Percentiles rank a stretch among this genome's conserved stretches.
Evolutionary conservation across 768 basidiomycete species (phyloP).

Genomic region (Hygrophoropsis aurantiaca): DNA sequence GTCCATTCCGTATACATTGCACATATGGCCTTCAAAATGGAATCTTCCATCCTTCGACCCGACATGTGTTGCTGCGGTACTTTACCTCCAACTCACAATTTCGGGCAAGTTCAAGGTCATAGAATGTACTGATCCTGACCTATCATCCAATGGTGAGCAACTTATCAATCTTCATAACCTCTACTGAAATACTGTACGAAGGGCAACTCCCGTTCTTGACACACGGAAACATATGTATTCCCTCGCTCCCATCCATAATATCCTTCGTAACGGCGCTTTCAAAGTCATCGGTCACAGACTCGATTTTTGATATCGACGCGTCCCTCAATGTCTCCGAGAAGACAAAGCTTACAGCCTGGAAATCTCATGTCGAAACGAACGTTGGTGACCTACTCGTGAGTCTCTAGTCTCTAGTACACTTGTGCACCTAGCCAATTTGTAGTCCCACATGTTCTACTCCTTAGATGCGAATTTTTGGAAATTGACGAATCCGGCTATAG

Average conservation of each 20-base stretch:
- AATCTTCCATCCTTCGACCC: slow-evolving; percentile 67
- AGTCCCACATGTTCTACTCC: slow-evolving; percentile 69
- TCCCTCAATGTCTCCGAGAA: slow-evolving; percentile 45
- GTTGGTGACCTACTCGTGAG: slow-evolving; percentile 73
- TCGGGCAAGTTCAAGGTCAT: slow-evolving; percentile 66
- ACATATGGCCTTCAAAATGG: slow-evolving; percentile 74
- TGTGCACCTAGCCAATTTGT: slow-evolving; percentile 8
- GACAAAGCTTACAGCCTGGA: slow-evolving; percentile 60
- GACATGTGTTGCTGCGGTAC: slow-evolving; percentile 58
- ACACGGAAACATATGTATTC: slow-evolving; percentile 50
- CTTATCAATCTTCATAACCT: slow-evolving; percentile 8
- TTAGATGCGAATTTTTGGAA: slow-evolving; percentile 60
- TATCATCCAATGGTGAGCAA: slow-evolving; percentile 70
- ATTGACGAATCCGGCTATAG: slow-evolving; percentile 55
- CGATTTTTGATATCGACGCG: slow-evolving; percentile 46
- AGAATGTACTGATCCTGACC: slow-evolving; percentile 67
- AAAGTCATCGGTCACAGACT: slow-evolving; percentile 27
- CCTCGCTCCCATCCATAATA: slow-evolving; percentile 60
- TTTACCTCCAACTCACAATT: slow-evolving; percentile 67
- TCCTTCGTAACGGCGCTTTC: slow-evolving; percentile 60
- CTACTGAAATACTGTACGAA: slow-evolving; percentile 24
- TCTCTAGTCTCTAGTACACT: slow-evolving; percentile 8
- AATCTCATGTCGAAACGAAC: slow-evolving; percentile 61
- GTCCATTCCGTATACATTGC: slow-evolving; percentile 31
- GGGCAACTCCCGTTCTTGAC: slow-evolving; percentile 74